These are phyloP conservation scores for Chlorella sorokiniana DNA, from an alignment of 139 green algal genomes.

Conservation along the genomic window DNA sequence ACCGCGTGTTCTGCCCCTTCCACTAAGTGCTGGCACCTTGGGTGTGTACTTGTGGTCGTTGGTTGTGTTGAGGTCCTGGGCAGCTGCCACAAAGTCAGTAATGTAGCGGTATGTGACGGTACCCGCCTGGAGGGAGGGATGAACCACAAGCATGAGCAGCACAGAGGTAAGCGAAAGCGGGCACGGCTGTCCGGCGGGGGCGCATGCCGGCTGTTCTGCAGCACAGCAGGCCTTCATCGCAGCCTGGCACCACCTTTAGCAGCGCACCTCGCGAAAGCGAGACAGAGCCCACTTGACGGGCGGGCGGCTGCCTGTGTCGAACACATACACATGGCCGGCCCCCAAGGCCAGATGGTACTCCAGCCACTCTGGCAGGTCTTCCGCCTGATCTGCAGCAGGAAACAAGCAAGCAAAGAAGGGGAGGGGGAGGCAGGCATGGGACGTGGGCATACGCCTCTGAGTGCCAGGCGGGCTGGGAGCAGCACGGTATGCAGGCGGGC, in stretches of 20 bases:
- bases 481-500: too few species aligned
- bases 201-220: too few species aligned
- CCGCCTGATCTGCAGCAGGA: not conserved
- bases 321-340: not conserved
- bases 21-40: too few species aligned
- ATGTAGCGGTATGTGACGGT: not conserved
- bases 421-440: not conserved
- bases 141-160: not conserved
- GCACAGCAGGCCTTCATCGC: too few species aligned
- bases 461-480: not conserved
- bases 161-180: not conserved
- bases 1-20: too few species aligned
- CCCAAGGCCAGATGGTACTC: not conserved
- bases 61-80: not conserved
- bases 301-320: constrained; percentile 7
- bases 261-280: not conserved
- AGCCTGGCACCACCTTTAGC: too few species aligned
- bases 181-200: too few species aligned
- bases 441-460: too few species aligned
- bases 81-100: not conserved
- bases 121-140: not conserved
- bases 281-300: not conserved
- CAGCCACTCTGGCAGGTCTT: constrained; percentile 6
- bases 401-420: too few species aligned
- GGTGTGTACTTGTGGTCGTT: not conserved